Conservation (phyloP, 495 filamentous ascomycete genomes). For the Filosporella fistucella region DNA sequence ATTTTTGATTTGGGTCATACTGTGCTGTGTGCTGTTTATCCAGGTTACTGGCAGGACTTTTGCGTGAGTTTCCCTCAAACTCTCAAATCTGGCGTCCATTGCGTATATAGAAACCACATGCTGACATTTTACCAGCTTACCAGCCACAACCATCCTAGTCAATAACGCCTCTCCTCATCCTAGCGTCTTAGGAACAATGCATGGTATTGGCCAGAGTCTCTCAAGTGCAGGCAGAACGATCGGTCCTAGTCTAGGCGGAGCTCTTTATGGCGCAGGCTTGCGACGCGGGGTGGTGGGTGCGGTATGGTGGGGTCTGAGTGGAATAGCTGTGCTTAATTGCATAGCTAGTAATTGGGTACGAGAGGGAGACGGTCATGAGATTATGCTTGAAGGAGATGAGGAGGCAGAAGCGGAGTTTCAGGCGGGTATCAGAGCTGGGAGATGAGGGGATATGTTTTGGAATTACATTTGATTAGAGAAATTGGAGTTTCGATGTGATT, state of each 20-base stretch:
- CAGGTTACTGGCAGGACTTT: constrained; percentile 79
- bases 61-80: no score
- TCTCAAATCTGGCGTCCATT: no score
- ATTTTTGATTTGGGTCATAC: constrained; percentile 58
- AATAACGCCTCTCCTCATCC: constrained; percentile 83
- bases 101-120: no score
- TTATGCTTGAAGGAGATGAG: constrained; percentile 61
- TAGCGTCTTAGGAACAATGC: constrained; percentile 72
- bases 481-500: no score
- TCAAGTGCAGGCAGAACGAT: constrained; percentile 66
- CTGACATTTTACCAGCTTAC: no score
- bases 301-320: constrained; percentile 69
- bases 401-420: constrained; percentile 32
- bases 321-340: constrained; percentile 57
- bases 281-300: constrained; percentile 64
- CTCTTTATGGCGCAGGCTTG: constrained; percentile 66
- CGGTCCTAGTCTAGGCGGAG: constrained; percentile 66
- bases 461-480: no score
- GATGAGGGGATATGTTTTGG: background rate
- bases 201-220: constrained; percentile 75
- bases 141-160: constrained; percentile 69
- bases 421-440: constrained; percentile 3
- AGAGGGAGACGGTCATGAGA: constrained; percentile 70
- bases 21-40: constrained; percentile 62
- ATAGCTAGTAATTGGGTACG: constrained; percentile 60